Evolutionary conservation across 1,139 yeast species (phyloP), one percentile per base, ranked within the genome.

Genomic region (Lodderomyces margitis): DNA sequence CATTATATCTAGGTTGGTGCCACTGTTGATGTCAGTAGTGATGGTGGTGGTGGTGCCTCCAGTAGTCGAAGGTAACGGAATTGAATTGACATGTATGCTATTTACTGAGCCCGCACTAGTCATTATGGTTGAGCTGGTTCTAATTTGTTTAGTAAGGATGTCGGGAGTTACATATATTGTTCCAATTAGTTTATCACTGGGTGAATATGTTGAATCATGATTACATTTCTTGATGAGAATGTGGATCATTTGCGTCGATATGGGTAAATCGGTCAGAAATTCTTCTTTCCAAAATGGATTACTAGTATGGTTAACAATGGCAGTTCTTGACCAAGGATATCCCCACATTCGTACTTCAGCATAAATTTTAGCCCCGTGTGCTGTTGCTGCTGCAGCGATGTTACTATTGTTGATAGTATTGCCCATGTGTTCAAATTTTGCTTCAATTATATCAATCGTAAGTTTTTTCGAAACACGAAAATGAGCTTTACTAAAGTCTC

Each of bases 251-350:
- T 75, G 77, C 1, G 83, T 74, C 38, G 74, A 70, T 12, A 81
- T 67, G 0, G 87, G 74, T 46, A 82, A 65, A 42, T 80, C 78
- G 9, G 86, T 62, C 2, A 73, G 62, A 52, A 81, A 80, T 36
- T 70, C 75, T 53, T 85, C 91, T 55, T 85, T 81, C 87, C 91
- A 85, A 56, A 85, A 85, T 3, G 87, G 86, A 44, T 74, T 70
- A 9, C 58, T 53, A 0, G 75, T 60, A 43, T 70, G 67, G 30
- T 66, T 61, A 0, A 83, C 86, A 16, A 74, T 62, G 0, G 88
- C 81, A 0, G 91, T 83, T 52, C 83, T 67, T 34, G 82, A 81
- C 87, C 87, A 82, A 0, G 83, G 79, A 20, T 74, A 66, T 5
- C 78, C 81, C 88, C 89, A 83, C 62, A 83, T 68, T 10, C 73